phyloP scores from a whole-genome alignment of 768 basidiomycete genomes.

The Phanerodontia chrysosporium region DNA sequence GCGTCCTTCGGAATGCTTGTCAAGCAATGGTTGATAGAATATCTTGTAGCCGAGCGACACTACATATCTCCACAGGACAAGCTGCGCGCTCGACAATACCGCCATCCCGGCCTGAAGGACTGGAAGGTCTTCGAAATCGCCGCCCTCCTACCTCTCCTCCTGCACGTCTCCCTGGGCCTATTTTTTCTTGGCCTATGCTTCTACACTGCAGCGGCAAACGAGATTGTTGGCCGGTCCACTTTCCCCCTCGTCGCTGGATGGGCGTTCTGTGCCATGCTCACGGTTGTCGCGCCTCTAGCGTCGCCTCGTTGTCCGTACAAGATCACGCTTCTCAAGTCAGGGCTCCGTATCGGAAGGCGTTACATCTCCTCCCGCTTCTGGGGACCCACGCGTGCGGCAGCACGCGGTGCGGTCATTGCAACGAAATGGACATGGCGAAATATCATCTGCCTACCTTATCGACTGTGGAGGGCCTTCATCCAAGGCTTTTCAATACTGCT shows the following conservation, averaged over 20 bases:
- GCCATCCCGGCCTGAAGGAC: background rate
- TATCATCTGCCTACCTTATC: no score
- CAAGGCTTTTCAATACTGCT: no score
- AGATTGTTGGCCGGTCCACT: background rate
- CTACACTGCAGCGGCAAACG: background rate
- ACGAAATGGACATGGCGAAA: no score
- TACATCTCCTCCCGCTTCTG: no score
- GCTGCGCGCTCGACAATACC: constrained; percentile 3
- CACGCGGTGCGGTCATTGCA: no score
- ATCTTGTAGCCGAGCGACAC: background rate
- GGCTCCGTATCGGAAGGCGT: no score
- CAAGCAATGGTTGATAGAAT: constrained; percentile 9
- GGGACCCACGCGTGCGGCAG: no score
- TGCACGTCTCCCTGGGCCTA: constrained; percentile 10
- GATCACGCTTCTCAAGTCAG: background rate
- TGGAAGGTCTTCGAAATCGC: constrained; percentile 12
- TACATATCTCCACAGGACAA: background rate
- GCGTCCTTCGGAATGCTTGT: constrained; percentile 9
- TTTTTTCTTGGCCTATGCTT: constrained; percentile 11
- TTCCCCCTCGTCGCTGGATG: background rate
- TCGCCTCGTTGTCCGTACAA: background rate
- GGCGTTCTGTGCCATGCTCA: background rate
- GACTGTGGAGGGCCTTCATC: no score
- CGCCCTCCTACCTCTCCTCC: constrained; percentile 8
- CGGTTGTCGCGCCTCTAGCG: background rate